Evolutionary conservation across 2,329 filamentous ascomycete species (phyloP).

Genomic region (Aspergillus uvarum): DNA sequence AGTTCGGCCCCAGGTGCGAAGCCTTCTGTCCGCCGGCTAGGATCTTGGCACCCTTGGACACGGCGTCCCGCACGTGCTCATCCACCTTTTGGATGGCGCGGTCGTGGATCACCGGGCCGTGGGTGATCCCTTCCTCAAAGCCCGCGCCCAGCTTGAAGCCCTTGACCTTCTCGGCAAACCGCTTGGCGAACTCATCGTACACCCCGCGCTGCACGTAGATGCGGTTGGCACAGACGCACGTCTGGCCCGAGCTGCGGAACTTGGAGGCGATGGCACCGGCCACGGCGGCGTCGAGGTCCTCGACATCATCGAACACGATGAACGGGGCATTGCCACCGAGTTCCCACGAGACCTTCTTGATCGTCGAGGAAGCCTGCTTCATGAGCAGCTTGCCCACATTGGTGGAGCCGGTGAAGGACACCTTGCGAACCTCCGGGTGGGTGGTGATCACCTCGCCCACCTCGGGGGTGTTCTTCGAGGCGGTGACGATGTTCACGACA

Average conservation of each 20-base stretch:
- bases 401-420: conserved; percentile 85
- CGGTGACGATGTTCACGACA: conserved; percentile 85
- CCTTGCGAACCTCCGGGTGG: conserved; percentile 74
- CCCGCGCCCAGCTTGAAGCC: conserved; percentile 49
- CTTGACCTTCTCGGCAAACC: conserved; percentile 56
- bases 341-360: conserved; percentile 87
- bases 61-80: conserved; percentile 75
- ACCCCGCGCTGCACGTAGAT: conserved; percentile 55
- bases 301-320: conserved; percentile 88
- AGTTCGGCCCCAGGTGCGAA: conserved; percentile 75
- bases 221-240: conserved; percentile 77
- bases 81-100: conserved; percentile 79
- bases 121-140: conserved; percentile 48
- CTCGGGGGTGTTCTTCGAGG: conserved; percentile 73
- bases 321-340: conserved; percentile 94
- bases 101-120: conserved; percentile 65
- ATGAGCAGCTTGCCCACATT: conserved; percentile 73
- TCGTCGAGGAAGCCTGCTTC: conserved; percentile 79
- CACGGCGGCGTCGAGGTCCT: conserved; percentile 82
- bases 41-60: conserved; percentile 72
- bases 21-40: conserved; percentile 72
- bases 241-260: conserved; percentile 93
- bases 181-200: conserved; percentile 54
- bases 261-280: conserved; percentile 80
- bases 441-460: conserved; percentile 77